phyloP scores from a whole-genome alignment of 2,329 filamentous ascomycete species.

The Botrytis galanthina region DNA sequence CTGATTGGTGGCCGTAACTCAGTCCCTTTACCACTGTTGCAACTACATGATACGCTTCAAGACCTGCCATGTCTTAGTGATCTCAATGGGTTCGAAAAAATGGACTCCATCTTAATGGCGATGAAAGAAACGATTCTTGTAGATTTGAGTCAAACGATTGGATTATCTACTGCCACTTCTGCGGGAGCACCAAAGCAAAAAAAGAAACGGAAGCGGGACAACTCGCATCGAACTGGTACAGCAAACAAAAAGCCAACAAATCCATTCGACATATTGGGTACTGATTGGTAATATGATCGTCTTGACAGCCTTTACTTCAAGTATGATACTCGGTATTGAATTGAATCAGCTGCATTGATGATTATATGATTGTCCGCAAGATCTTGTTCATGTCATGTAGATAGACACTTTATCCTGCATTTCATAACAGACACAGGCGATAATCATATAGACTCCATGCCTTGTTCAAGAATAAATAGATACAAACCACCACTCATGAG shows the following conservation, averaged over 20 bases:
- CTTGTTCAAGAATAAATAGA: neutral
- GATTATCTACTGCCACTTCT: neutral
- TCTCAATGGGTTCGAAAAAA: neutral
- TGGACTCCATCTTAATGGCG: neutral
- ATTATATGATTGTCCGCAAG: neutral
- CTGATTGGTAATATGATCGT: neutral
- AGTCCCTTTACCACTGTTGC: conserved; percentile 20
- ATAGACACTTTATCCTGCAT: neutral
- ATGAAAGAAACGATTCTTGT: neutral
- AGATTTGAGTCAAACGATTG: neutral
- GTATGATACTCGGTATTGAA: neutral
- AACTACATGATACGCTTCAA: conserved; percentile 27
- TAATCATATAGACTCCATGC: too few species aligned
- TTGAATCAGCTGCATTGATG: neutral
- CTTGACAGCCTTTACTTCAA: neutral
- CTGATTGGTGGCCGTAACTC: neutral
- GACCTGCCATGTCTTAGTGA: conserved; percentile 25
- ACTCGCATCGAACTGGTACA: neutral
- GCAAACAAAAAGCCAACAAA: conserved; percentile 7
- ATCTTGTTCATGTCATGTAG: neutral
- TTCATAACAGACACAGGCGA: neutral
- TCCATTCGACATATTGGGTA: conserved; percentile 15
- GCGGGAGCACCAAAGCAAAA: conserved; percentile 17
- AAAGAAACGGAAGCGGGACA: conserved; percentile 28
- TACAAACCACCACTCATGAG: too few species aligned